phyloP scores from a whole-genome alignment of 108 stramenopile species.

The Cyclostephanos tholiformis region DNA sequence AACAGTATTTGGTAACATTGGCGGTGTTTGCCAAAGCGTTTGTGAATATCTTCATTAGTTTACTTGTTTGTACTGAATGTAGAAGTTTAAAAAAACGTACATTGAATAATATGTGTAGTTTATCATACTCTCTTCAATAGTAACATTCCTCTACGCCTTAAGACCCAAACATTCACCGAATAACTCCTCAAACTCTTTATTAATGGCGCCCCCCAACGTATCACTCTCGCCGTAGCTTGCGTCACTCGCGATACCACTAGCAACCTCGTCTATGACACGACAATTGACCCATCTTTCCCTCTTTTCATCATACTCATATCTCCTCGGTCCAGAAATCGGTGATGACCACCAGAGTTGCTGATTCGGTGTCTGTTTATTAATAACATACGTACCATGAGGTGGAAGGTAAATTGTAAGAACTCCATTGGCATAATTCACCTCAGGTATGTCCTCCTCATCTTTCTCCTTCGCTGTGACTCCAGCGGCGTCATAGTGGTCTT shows the following conservation, averaged over 20 bases:
- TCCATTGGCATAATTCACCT: slow-evolving; percentile 71
- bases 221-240: slow-evolving; percentile 25
- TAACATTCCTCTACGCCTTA: slow-evolving; percentile 24
- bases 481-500: slow-evolving; percentile 59
- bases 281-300: slow-evolving; percentile 74
- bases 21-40: not conserved
- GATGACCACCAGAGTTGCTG: slow-evolving; percentile 90
- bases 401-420: slow-evolving; percentile 78
- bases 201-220: slow-evolving; percentile 55
- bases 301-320: slow-evolving; percentile 83
- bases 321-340: slow-evolving; percentile 88
- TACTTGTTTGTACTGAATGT: not conserved
- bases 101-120: not conserved
- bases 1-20: slow-evolving; percentile 30
- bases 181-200: slow-evolving; percentile 61
- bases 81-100: not conserved
- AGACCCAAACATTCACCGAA: slow-evolving; percentile 57
- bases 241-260: not conserved
- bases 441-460: slow-evolving; percentile 51
- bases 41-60: not conserved
- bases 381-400: slow-evolving; percentile 90
- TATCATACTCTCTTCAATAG: not conserved
- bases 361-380: slow-evolving; percentile 98
- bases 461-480: slow-evolving; percentile 11
- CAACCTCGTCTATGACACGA: slow-evolving; percentile 51